These are phyloP conservation scores for Andrographis paniculata DNA, from an alignment of 305 asterid species.

Conservation along the genomic window DNA sequence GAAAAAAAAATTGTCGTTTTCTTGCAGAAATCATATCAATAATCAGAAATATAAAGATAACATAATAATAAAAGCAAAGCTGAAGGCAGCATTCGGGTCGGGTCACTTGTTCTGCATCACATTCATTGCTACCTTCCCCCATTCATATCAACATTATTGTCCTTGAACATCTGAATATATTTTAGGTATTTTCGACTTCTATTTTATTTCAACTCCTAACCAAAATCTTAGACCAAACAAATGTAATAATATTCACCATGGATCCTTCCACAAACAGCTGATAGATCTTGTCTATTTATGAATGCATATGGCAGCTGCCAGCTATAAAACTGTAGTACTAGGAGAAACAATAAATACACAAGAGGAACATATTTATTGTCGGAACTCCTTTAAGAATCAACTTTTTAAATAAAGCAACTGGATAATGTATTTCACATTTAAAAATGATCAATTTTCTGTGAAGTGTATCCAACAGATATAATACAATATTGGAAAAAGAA, in stretches of 20 bases:
- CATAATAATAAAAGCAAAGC: no score
- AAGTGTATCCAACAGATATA: no score
- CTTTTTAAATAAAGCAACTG: neutral
- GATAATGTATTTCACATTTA: neutral
- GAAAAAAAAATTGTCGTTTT: no score
- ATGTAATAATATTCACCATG: neutral
- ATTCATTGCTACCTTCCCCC: neutral
- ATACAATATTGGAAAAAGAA: no score
- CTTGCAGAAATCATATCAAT: no score
- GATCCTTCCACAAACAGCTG: neutral
- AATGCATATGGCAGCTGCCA: no score
- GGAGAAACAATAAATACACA: conserved; percentile 3
- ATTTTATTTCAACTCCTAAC: neutral
- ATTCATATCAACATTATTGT: no score
- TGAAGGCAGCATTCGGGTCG: neutral
- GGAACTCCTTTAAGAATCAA: neutral
- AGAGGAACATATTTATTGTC: neutral
- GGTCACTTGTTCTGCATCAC: neutral
- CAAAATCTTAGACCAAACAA: neutral
- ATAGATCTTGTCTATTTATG: neutral
- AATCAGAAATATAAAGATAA: no score
- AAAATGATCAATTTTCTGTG: no score
- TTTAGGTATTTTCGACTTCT: neutral
- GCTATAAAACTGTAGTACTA: neutral
- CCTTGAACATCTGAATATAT: neutral